Percentiles rank a stretch among this genome's conserved stretches.
These are phyloP conservation scores for Sordaria brevicollis DNA, from an alignment of 495 filamentous ascomycete species.

Conservation along the genomic window DNA sequence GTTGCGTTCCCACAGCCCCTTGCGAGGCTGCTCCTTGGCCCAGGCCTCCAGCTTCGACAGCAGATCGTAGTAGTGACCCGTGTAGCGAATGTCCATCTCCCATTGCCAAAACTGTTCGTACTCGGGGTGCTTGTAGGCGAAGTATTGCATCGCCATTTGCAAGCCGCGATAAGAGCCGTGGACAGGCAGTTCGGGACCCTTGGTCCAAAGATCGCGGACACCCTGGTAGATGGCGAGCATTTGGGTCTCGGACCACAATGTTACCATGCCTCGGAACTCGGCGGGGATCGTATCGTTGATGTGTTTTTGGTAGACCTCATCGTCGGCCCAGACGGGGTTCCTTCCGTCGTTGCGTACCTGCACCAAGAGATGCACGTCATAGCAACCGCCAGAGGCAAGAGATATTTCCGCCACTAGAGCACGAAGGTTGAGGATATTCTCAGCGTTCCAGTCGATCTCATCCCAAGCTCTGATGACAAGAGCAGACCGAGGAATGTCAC, in stretches of 20 bases:
- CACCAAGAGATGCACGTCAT: constrained; percentile 70
- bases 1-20: constrained; percentile 90
- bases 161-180: constrained; percentile 86
- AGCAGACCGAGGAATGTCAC: constrained; percentile 48
- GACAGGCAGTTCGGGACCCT: constrained; percentile 56
- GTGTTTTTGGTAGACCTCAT: constrained; percentile 41
- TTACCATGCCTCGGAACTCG: constrained; percentile 82
- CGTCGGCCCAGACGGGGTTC: constrained; percentile 54
- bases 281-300: constrained; percentile 64
- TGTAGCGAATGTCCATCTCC: constrained; percentile 97
- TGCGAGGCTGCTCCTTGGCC: constrained; percentile 76
- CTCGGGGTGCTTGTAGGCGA: constrained; percentile 79
- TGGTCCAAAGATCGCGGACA: constrained; percentile 60
- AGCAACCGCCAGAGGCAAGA: constrained; percentile 67
- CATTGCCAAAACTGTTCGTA: constrained; percentile 98
- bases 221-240: constrained; percentile 83
- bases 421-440: constrained; percentile 61
- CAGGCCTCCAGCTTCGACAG: constrained; percentile 64
- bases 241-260: constrained; percentile 85
- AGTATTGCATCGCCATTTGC: constrained; percentile 91
- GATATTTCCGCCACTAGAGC: constrained; percentile 68
- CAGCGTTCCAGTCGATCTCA: constrained; percentile 54
- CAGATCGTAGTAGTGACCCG: constrained; percentile 90
- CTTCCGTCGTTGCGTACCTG: constrained; percentile 59
- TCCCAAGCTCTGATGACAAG: constrained; percentile 69